A percentile compares a stretch with the other conserved stretches of the same genome.
These are phyloP conservation scores for Oleoguttula mirabilis DNA, from an alignment of 495 filamentous ascomycete genomes.

Conservation along the genomic window DNA sequence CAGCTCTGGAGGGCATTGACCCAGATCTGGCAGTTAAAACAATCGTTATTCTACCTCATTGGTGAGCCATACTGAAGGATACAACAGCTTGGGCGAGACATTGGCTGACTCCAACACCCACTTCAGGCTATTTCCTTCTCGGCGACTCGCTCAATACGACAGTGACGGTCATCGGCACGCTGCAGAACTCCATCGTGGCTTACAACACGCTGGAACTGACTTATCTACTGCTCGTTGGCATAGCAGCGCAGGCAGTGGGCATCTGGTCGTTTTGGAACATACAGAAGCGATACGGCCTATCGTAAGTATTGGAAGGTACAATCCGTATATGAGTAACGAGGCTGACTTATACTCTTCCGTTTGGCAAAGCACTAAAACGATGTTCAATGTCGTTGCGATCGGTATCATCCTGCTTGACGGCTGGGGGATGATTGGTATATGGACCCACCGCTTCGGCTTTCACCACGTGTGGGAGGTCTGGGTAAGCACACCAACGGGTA, in stretches of 20 bases:
- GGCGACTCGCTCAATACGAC: constrained; percentile 55
- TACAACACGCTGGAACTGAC: constrained; percentile 51
- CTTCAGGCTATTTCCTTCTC: constrained; percentile 54
- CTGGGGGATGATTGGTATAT: constrained; percentile 59
- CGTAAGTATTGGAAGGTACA: no score
- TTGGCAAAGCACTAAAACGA: constrained; percentile 50
- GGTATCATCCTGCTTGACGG: constrained; percentile 47
- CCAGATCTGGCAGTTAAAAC: constrained; percentile 52
- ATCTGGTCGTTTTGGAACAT: constrained; percentile 50
- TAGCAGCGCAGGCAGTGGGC: constrained; percentile 48
- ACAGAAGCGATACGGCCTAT: constrained; percentile 40
- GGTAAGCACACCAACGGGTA: no score
- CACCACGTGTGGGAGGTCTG: constrained; percentile 48
- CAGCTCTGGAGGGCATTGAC: constrained; percentile 44
- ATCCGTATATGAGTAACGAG: no score
- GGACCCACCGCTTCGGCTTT: constrained; percentile 50
- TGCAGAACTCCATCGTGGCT: constrained; percentile 49
- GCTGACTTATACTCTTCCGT: no score
- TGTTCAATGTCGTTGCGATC: constrained; percentile 49
- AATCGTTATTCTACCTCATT: constrained; percentile 51
- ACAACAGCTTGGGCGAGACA: no score
- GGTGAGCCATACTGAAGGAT: no score
- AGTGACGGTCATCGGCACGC: constrained; percentile 51
- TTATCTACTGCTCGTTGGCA: constrained; percentile 52
- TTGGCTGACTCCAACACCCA: no score